Evolutionary conservation across 2,329 filamentous ascomycete genomes (phyloP), one percentile per base, ranked within the genome.

Genomic region (Hymenoscyphus linearis): DNA sequence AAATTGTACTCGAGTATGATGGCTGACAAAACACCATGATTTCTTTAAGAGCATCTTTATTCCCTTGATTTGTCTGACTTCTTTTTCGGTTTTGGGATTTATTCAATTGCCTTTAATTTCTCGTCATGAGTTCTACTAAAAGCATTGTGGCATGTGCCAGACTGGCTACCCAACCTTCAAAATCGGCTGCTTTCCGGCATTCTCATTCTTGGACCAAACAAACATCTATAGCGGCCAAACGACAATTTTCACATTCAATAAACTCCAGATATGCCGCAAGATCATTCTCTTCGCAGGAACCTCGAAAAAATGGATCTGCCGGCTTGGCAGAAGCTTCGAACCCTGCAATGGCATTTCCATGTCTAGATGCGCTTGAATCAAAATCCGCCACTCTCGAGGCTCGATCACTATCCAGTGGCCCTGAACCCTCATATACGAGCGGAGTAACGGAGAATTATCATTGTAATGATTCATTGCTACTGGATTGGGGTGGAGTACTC

Each of bases 401-500:
- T 16, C 79, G 79, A 60, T 90, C 88, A 40, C 80, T 88, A 55
- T 83, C 85, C 16, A 87, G 86, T 54, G 93, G 93, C 0, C 93
- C 93, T 1, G 95, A 99, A 72, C 95, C 95, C 0, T 91, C 91
- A 1, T 99, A 99, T 75, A 97, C 93, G 0, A 88, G 89, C 53
- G 95, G 95, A 61, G 86, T 85, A n/a, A 93, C 95, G 57, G 83
- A 90, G 66, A 82, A 79, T 34, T 97, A 90, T 76, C 87, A 86
- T 72, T 95, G 88, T 69, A 70, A 82, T 7, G 81, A 91, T 25
- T 87, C 92, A 0, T 78, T 98, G 16, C 79, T 93, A 2, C 85
- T 98, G 27, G 95, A 99, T 76, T 98, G 96, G 91, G 95, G 95
- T 63, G 95, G 95, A 58, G 84, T 93, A n/a, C 77, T 99, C 37